Conservation (phyloP, 2,329 filamentous ascomycete genomes). For the Pyricularia grisea region DNA sequence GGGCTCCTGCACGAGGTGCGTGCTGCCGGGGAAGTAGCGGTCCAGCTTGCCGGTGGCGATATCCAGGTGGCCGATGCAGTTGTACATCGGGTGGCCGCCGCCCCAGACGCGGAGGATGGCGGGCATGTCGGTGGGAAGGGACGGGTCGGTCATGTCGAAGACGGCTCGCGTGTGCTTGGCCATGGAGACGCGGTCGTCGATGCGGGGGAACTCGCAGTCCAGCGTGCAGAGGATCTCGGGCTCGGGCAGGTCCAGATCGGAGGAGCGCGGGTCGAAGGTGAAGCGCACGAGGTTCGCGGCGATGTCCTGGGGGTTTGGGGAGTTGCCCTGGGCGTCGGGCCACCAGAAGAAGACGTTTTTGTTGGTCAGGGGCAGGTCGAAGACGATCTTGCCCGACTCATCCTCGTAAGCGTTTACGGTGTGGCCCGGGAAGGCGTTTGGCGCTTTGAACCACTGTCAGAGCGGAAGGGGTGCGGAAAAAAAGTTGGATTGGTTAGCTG, state of each 20-base stretch:
- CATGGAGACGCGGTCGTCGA: constrained; percentile 29
- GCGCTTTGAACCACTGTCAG: constrained; percentile 26
- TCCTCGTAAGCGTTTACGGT: constrained; percentile 26
- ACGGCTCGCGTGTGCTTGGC: constrained; percentile 16
- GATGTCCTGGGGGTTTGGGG: constrained; percentile 19
- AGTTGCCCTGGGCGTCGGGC: constrained; percentile 15
- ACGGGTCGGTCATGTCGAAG: constrained; percentile 19
- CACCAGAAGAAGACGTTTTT: constrained; percentile 30
- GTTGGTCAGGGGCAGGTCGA: constrained; percentile 26
- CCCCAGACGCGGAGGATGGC: constrained; percentile 18
- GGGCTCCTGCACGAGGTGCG: constrained; percentile 30
- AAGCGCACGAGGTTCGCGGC: background rate
- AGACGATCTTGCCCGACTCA: constrained; percentile 17
- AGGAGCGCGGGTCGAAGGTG: background rate
- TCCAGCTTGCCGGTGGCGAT: constrained; percentile 14
- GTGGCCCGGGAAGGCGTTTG: constrained; percentile 25
- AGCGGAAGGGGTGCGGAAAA: background rate
- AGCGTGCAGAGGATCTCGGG: background rate
- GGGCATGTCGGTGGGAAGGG: constrained; percentile 17
- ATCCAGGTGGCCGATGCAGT: constrained; percentile 22
- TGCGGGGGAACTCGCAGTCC: constrained; percentile 23
- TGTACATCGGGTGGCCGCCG: constrained; percentile 21
- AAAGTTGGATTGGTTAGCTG: background rate
- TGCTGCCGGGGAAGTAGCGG: constrained; percentile 22
- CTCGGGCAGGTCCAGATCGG: background rate